phyloP scores from a whole-genome alignment of 2,329 filamentous ascomycete genomes.

The Phaeoacremonium minimum region DNA sequence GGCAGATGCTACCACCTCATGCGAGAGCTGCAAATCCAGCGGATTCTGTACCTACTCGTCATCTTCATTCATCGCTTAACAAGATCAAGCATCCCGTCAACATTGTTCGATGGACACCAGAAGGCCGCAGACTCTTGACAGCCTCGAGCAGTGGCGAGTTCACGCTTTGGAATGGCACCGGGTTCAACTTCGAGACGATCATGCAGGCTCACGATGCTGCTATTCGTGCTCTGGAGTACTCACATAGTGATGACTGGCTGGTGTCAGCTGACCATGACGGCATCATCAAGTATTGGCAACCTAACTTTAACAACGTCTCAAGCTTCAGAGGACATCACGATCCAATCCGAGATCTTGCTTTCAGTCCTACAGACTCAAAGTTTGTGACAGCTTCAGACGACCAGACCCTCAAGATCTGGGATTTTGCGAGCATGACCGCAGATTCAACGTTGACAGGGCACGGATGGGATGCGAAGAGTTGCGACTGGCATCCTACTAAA shows the following conservation, averaged over 20 bases:
- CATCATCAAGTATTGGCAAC: slow-evolving; percentile 96
- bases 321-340: slow-evolving; percentile 88
- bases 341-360: slow-evolving; percentile 85
- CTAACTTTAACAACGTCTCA: slow-evolving; percentile 98
- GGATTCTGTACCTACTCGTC: slow-evolving; percentile 88
- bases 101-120: slow-evolving; percentile 95
- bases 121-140: slow-evolving; percentile 85
- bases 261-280: slow-evolving; percentile 94
- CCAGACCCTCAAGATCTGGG: slow-evolving; percentile 88
- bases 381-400: slow-evolving; percentile 97
- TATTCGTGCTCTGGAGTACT: slow-evolving; percentile 80
- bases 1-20: slow-evolving; percentile 79
- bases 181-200: slow-evolving; percentile 99
- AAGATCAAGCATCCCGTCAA: slow-evolving; percentile 98
- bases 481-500: slow-evolving; percentile 96
- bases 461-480: slow-evolving; percentile 94
- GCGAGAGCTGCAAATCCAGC: slow-evolving; percentile 71
- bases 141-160: slow-evolving; percentile 97
- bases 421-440: slow-evolving; percentile 82
- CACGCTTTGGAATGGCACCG: slow-evolving; percentile 96
- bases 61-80: slow-evolving; percentile 95
- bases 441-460: slow-evolving; percentile 87
- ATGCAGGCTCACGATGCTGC: slow-evolving; percentile 95
- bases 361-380: slow-evolving; percentile 90
- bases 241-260: slow-evolving; percentile 94